Percentiles rank a stretch among this genome's conserved stretches.
Evolutionary conservation across 352 stramenopile species (phyloP).

Genomic region (Pythium vanterpoolii): DNA sequence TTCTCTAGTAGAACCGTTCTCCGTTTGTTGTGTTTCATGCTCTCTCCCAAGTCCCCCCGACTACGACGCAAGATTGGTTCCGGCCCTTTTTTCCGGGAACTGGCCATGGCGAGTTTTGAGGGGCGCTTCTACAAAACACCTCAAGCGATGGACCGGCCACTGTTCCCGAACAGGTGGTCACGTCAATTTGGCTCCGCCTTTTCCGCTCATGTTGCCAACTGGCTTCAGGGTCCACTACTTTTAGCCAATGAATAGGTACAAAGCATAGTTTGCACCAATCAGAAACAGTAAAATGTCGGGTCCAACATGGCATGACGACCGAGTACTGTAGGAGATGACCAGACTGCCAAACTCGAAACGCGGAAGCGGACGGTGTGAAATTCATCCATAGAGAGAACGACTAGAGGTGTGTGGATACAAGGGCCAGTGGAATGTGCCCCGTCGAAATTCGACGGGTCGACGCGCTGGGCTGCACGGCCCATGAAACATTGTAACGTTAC

Average conservation of each 20-base stretch:
- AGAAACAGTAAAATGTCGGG: neutral
- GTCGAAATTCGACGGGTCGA: too few relatives aligned
- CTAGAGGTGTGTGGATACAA: too few relatives aligned
- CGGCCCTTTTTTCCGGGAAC: neutral
- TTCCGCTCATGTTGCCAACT: neutral
- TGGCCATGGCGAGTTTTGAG: too few relatives aligned
- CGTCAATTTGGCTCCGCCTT: neutral
- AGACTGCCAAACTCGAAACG: too few relatives aligned
- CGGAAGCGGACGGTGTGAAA: too few relatives aligned
- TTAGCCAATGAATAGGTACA: neutral
- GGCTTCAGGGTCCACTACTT: neutral
- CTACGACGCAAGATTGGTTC: neutral
- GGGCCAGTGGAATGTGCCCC: too few relatives aligned
- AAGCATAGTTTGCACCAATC: neutral
- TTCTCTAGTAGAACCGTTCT: neutral
- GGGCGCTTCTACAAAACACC: neutral
- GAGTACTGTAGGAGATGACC: too few relatives aligned
- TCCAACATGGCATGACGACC: conserved; percentile 17
- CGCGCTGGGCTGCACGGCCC: too few relatives aligned
- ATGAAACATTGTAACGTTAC: too few relatives aligned
- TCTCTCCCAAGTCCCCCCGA: neutral
- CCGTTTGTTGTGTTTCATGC: neutral
- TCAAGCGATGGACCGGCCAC: neutral
- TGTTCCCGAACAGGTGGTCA: too few relatives aligned
- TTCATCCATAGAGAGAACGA: too few relatives aligned